phyloP scores from a whole-genome alignment of 352 stramenopile species.

The Pythium periplocum region DNA sequence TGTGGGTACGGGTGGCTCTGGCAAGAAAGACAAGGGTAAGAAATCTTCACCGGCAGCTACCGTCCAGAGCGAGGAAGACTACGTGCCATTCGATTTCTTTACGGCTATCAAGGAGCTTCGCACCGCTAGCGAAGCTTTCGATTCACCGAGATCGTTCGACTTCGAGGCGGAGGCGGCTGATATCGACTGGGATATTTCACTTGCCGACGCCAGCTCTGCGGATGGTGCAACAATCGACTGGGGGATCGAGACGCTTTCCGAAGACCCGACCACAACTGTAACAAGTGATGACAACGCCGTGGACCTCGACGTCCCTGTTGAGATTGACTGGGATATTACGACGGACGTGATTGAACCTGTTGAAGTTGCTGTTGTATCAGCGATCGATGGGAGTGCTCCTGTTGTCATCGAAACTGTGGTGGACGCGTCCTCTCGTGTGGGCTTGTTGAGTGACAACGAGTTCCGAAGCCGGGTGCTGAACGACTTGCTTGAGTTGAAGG shows the following conservation, averaged over 20 bases:
- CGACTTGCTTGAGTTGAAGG: conserved; percentile 66
- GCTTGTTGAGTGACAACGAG: conserved; percentile 43
- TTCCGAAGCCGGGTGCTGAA: conserved; percentile 62
- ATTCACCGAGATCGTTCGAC: conserved; percentile 20
- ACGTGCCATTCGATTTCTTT: conserved; percentile 45
- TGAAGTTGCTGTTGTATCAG: conserved; percentile 2
- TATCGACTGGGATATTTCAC: conserved; percentile 72
- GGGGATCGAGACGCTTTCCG: conserved; percentile 46
- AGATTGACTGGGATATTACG: conserved; percentile 81
- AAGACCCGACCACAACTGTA: conserved; percentile 4
- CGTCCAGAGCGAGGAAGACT: conserved; percentile 25
- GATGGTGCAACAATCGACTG: conserved; percentile 50
- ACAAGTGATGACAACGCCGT: conserved; percentile 13
- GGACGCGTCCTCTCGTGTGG: conserved; percentile 31
- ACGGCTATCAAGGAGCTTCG: conserved; percentile 45
- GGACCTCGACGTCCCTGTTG: conserved; percentile 29
- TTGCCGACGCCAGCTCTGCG: conserved; percentile 28
- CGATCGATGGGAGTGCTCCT: background rate
- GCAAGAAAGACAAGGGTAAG: conserved; percentile 45
- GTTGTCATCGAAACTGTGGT: conserved; percentile 1
- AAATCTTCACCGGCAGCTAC: conserved; percentile 15
- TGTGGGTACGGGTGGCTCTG: background rate
- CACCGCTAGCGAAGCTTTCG: conserved; percentile 31
- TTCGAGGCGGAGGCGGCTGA: conserved; percentile 53
- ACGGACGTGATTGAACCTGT: conserved; percentile 29